Conservation (phyloP, 2,329 filamentous ascomycete genomes). For the Zasmidium citrigriseum region DNA sequence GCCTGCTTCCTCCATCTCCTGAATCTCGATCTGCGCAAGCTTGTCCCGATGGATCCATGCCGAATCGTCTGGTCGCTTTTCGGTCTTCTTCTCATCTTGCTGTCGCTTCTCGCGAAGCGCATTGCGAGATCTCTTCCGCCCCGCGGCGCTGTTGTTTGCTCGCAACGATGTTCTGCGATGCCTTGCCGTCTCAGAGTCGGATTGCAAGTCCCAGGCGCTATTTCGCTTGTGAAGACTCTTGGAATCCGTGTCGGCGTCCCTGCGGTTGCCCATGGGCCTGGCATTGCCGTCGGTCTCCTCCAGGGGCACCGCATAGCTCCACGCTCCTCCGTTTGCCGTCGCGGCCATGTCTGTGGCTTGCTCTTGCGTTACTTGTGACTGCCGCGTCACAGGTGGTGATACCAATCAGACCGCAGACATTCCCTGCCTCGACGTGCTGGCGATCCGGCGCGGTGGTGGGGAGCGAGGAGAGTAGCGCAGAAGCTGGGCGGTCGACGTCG, state of each 20-base stretch:
- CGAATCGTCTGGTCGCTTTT: constrained; percentile 53
- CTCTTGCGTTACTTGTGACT: background rate
- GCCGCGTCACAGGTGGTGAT: background rate
- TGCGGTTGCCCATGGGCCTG: constrained; percentile 10
- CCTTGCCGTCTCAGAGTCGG: constrained; percentile 29
- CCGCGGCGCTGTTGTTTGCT: constrained; percentile 21
- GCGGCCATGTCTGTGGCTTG: constrained; percentile 8
- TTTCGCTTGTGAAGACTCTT: constrained; percentile 13
- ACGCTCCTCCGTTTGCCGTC: constrained; percentile 20
- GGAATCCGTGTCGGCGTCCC: constrained; percentile 2
- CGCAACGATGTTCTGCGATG: constrained; percentile 27
- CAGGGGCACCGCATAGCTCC: constrained; percentile 25
- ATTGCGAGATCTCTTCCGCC: constrained; percentile 30
- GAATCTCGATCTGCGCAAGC: constrained; percentile 75
- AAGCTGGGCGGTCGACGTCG: background rate
- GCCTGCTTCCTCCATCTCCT: constrained; percentile 77
- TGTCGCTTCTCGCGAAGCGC: constrained; percentile 23
- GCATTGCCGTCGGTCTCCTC: constrained; percentile 25
- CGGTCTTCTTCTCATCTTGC: constrained; percentile 8
- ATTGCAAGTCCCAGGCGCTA: constrained; percentile 26
- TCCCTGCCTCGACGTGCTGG: background rate
- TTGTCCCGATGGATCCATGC: constrained; percentile 89
- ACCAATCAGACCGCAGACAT: background rate
- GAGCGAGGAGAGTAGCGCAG: background rate
- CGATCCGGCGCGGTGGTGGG: background rate